phyloP scores from a whole-genome alignment of 164 flowering plant species.

The Houttuynia cordata region DNA sequence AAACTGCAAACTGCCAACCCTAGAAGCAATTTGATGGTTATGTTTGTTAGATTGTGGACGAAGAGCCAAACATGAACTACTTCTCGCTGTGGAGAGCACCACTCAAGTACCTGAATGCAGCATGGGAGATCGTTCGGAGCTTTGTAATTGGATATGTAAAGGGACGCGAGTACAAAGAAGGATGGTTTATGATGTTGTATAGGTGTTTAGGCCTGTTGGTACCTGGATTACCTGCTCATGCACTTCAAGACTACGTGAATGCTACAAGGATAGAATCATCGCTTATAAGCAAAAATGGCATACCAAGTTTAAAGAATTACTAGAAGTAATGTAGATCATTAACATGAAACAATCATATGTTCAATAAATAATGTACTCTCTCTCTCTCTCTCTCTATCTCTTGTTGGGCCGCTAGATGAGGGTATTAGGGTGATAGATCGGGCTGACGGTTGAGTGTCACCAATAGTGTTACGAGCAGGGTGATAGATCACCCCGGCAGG shows the following conservation, averaged over 20 bases:
- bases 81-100: constrained; percentile 30
- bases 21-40: background rate
- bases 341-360: no score
- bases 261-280: constrained; percentile 26
- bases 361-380: no score
- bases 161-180: constrained; percentile 45
- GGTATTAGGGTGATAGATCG: no score
- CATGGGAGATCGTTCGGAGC: constrained; percentile 55
- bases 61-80: constrained; percentile 74
- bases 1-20: no score
- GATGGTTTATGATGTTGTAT: constrained; percentile 25
- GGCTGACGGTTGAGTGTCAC: no score
- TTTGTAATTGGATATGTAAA: constrained; percentile 24
- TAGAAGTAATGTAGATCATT: no score
- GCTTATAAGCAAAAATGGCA: background rate
- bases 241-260: constrained; percentile 49
- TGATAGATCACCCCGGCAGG: no score
- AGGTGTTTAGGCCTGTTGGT: constrained; percentile 38
- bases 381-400: no score
- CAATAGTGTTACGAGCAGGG: no score
- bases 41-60: constrained; percentile 30
- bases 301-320: background rate
- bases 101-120: constrained; percentile 45
- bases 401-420: no score
- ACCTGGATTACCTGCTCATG: constrained; percentile 63